A percentile compares a stretch with the other conserved stretches of the same genome.
Conservation (phyloP, 1,284 basidiomycete genomes). For the Chondrostereum purpureum region DNA sequence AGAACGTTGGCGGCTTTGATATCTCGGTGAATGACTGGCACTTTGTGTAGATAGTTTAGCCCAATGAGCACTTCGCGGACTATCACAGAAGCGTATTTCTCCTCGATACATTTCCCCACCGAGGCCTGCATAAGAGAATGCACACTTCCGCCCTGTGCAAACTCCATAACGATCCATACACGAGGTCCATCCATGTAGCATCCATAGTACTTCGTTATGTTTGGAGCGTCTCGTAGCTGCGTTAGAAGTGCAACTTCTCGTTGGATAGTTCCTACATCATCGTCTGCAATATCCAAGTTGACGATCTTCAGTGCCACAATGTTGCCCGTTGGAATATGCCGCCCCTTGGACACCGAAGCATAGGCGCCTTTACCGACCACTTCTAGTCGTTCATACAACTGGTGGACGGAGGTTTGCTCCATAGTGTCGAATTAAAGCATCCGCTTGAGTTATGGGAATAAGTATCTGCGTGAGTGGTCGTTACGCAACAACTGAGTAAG, state of each 20-base stretch:
- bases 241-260: conserved; percentile 91
- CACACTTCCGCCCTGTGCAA: conserved; percentile 93
- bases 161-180: conserved; percentile 99
- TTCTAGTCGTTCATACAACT: conserved; percentile 64
- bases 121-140: conserved; percentile 84
- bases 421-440: conserved; percentile 16
- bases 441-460: no score
- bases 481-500: no score
- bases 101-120: conserved; percentile 79
- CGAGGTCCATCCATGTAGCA: conserved; percentile 92
- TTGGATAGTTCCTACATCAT: conserved; percentile 96
- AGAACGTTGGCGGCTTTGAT: conserved; percentile 97
- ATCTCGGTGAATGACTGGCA: conserved; percentile 93
- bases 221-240: conserved; percentile 82
- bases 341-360: conserved; percentile 93
- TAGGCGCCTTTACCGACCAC: conserved; percentile 92
- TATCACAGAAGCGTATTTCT: conserved; percentile 86
- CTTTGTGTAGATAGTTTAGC: conserved; percentile 85
- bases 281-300: conserved; percentile 94
- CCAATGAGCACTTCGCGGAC: conserved; percentile 85
- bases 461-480: no score
- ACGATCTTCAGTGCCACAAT: conserved; percentile 97
- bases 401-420: conserved; percentile 46
- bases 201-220: conserved; percentile 94
- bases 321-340: conserved; percentile 77